Evolutionary conservation across 2,329 filamentous ascomycete genomes (phyloP), one percentile per base, ranked within the genome.

Genomic region (Penicillium frequentans): DNA sequence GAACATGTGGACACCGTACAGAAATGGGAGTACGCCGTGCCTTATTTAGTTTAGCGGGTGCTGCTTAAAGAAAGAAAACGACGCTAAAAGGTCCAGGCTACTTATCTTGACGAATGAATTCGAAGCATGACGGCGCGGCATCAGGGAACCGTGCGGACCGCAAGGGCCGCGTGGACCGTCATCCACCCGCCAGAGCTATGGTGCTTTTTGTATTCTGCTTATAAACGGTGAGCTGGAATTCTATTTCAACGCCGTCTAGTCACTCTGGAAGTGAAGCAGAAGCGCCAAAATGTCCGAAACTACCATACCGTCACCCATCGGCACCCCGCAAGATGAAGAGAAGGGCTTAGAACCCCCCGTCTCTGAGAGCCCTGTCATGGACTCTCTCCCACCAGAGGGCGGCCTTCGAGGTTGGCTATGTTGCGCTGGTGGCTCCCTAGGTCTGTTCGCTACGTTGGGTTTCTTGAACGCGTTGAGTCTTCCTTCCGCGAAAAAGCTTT

Each of bases 31-130:
- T 3, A 43, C 49, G 43, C 48, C 51, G 26, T 37, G 39, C 60
- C 56, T 49, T 14, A 31, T 49, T 24, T 14, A 44, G 60, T 27
- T 63, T 63, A 63, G 60, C 52, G 57, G 49, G 39, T 16, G 27
- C 52, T 51, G 59, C 58, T 62, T 62, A 64, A 55, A 56, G 48
- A 55, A 58, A 31, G 5, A 5, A 35, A 49, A 49, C 35, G 9
- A 37, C 27, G 8, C 27, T 29, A 29, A 29, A 29, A 8, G 9
- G 27, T 49, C 46, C n/a, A 37, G 29, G 9, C 27, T 35, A 10
- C 19, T 14, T 21, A 23, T 35, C 10, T 13, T 9, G 5, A 35
- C 27, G 27, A 49, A 49, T 33, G 3, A n/a, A 16, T 23, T 23
- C 4, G 5, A 49, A 19, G 26, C 7, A 26, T 26, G 9, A 8